phyloP scores from a whole-genome alignment of 495 filamentous ascomycete genomes.

The Penicillium robsamsonii region DNA sequence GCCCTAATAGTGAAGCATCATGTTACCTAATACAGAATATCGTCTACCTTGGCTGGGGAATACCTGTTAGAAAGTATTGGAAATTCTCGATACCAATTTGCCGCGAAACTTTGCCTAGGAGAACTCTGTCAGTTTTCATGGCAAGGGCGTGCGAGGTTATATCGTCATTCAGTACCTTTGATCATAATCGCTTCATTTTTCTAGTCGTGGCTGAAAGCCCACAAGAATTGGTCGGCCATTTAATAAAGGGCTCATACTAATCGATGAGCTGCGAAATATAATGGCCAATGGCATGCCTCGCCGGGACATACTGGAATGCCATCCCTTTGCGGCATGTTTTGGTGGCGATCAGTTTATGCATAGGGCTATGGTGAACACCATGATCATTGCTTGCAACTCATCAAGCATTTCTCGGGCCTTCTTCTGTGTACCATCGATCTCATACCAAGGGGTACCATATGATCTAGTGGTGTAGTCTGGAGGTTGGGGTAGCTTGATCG shows the following conservation, averaged over 20 bases:
- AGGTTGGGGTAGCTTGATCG: slow-evolving; percentile 6
- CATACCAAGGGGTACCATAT: slow-evolving; percentile 27
- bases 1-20: slow-evolving; percentile 4
- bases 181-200: neutral
- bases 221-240: neutral
- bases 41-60: slow-evolving; percentile 12
- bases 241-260: neutral
- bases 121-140: too few species aligned
- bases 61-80: slow-evolving; percentile 3
- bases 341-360: slow-evolving; percentile 10
- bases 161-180: neutral
- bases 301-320: slow-evolving; percentile 20
- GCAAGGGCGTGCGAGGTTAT: neutral
- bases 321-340: slow-evolving; percentile 29
- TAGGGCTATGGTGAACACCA: slow-evolving; percentile 12
- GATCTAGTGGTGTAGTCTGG: neutral
- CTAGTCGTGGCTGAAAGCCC: neutral
- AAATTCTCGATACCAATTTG: neutral
- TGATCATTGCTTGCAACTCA: slow-evolving; percentile 4
- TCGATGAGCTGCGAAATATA: neutral
- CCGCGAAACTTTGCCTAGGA: neutral
- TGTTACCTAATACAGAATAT: slow-evolving; percentile 11
- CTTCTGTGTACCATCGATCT: neutral
- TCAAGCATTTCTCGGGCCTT: slow-evolving; percentile 17
- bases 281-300: slow-evolving; percentile 1